phyloP scores from a whole-genome alignment of 768 basidiomycete genomes.

The Tulasnella sp. region DNA sequence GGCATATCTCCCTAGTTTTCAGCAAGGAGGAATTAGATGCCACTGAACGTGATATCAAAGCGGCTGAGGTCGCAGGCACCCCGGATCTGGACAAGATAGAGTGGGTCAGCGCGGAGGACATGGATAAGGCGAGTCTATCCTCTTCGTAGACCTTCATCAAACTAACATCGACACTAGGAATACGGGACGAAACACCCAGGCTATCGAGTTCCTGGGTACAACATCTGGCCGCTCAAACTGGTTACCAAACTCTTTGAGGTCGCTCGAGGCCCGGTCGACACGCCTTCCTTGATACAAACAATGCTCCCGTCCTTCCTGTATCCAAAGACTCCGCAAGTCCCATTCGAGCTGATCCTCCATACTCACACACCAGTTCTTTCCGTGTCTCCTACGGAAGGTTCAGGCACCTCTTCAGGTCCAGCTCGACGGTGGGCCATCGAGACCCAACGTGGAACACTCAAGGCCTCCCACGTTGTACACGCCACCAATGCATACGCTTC shows the following conservation, averaged over 20 bases:
- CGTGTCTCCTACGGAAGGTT: slow-evolving; percentile 3
- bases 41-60: slow-evolving; percentile 36
- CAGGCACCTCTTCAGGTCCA: slow-evolving; percentile 10
- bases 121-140: slow-evolving; percentile 33
- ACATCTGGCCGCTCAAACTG: slow-evolving; percentile 73
- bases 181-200: slow-evolving; percentile 43
- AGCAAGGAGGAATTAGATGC: slow-evolving; percentile 34
- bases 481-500: slow-evolving; percentile 79
- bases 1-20: slow-evolving; percentile 39
- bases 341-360: slow-evolving; percentile 39
- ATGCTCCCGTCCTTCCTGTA: background rate
- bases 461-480: slow-evolving; percentile 57
- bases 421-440: slow-evolving; percentile 37
- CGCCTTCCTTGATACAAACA: background rate
- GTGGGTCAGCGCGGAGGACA: slow-evolving; percentile 38
- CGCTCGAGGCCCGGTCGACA: slow-evolving; percentile 22
- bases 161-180: slow-evolving; percentile 21
- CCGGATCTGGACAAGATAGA: slow-evolving; percentile 31
- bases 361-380: slow-evolving; percentile 58
- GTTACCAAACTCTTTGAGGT: slow-evolving; percentile 50
- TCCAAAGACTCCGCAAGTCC: background rate
- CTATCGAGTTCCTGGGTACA: slow-evolving; percentile 41
- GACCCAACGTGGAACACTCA: slow-evolving; percentile 55
- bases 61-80: slow-evolving; percentile 42
- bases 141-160: background rate